Evolutionary conservation across 2,329 filamentous ascomycete genomes (phyloP), one percentile per base, ranked within the genome.

Genomic region (Pseudocercospora cruenta): DNA sequence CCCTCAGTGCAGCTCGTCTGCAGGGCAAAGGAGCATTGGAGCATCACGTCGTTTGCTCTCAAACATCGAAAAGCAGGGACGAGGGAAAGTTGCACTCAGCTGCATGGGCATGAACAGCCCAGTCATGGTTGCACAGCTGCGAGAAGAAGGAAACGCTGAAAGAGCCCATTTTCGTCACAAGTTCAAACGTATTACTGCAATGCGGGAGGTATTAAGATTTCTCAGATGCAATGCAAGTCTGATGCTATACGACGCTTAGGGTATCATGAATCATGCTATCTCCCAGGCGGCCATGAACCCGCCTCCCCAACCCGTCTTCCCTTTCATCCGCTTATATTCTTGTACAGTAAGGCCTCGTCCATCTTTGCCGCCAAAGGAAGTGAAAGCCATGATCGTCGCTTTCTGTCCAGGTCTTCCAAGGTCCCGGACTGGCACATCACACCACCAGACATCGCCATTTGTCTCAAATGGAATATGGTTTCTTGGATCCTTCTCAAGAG

Each of bases 381-480:
- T 87, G 43, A 96, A 81, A 21, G 87, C 86, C 64, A 86, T 86
- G 31, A 95, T 78, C 70, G 84, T 85, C 5, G 94, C 80, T 61
- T 84, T 87, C 78, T 93, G 81, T 73, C 92, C 92, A 0, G 88
- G 86, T 0, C 82, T 82, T 0, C 92, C 92, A 21, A 96, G 80
- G 64, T 89, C 85, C 33, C 82, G 78, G 0, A 87, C 82, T 3
- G 77, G 74, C 3, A 97, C 85, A 78, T 97, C 94, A 1, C 88
- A 79, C 88, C 92, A 96, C 87, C 91, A 96, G 80, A 90, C 90
- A 14, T 91, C 91, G 66, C 94, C 91, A n/a, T 87, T 90, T 10
- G 80, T 73, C 76, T 91, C 86, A 62, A 97, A 87, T 0, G 91
- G 87, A 1, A 94, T 80, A 51, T 93, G 88, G 9, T 90, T 86